phyloP scores from a whole-genome alignment of 2,329 filamentous ascomycete species.

The Hawksworthiomyces lignivorus region DNA sequence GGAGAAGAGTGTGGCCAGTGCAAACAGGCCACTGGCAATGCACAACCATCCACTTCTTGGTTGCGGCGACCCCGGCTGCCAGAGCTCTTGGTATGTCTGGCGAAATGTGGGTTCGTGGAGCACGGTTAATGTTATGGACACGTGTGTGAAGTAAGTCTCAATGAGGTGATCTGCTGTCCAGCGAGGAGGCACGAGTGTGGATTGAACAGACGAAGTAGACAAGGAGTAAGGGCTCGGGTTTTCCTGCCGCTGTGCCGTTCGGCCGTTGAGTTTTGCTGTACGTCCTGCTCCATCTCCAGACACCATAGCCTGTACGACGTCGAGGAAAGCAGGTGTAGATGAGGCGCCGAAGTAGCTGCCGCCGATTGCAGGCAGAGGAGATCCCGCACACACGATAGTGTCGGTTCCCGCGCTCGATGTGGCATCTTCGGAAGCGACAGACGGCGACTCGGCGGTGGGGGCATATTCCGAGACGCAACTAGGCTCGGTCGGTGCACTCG shows the following conservation, averaged over 20 bases:
- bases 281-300: no score
- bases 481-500: no score
- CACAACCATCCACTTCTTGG: conserved; percentile 2
- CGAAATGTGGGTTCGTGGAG: conserved; percentile 5
- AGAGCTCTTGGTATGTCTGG: not conserved
- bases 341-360: conserved; percentile 6
- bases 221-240: no score
- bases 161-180: conserved; percentile 5
- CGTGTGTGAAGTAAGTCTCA: conserved; percentile 5
- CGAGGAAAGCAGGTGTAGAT: conserved; percentile 2
- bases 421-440: no score
- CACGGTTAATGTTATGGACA: not conserved
- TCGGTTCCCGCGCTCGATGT: no score
- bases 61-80: not conserved
- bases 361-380: no score
- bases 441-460: no score
- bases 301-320: not conserved
- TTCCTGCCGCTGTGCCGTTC: no score
- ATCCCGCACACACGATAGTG: not conserved
- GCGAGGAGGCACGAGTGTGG: conserved; percentile 1
- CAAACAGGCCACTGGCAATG: not conserved
- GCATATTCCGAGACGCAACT: no score
- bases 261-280: no score
- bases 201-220: not conserved
- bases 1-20: conserved; percentile 2